Evolutionary conservation across 352 stramenopile species (phyloP), one percentile per base, ranked within the genome.

Genomic region (Globisporangium irregulare): DNA sequence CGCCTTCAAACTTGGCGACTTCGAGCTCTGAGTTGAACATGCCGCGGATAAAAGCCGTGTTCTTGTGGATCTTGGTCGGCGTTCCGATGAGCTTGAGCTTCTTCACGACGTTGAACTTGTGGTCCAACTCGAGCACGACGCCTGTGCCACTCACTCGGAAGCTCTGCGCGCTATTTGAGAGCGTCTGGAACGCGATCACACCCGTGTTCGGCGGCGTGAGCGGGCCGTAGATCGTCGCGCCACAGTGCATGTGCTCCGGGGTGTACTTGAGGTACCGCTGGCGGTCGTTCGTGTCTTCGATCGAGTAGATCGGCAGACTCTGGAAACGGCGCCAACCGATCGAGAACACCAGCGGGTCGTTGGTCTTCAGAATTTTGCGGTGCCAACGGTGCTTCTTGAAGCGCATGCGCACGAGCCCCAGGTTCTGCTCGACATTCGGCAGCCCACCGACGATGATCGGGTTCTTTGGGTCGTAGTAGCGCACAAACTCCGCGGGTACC

Each of bases 361-460:
- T 96, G 54, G 92, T 98, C 78, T 99, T 99, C 14, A 99, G 80
- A 60, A 99, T 98, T 74, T 98, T 98, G 59, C 86, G 95, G 79
- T 99, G 95, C 98, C 98, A 99, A 62, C 98, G 89, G 78, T 99
- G 98, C 76, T 99, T 99, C 85, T 99, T 99, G 74, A 99, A 98
- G 15, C 98, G 89, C 78, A 98, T 97, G 20, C 97, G 93, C 38
- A 99, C 87, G 36, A 99, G 88, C 7, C 94, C 96, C n/a, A 98
- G 72, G 20, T 87, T 93, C 32, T 97, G 93, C 75, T 99, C 98
- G 57, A 98, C 92, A 34, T 95, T 96, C 9, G 97, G 96, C 7
- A 99, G 76, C 1, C 98, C 98, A 54, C 98, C 97, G 14, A 99
- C 82, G 43, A 96, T 74, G 57, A 96, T 93, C 5, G 89, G 89